Evolutionary conservation across 257 asterid species (phyloP).

Genomic region (Linderniella brevidens): DNA sequence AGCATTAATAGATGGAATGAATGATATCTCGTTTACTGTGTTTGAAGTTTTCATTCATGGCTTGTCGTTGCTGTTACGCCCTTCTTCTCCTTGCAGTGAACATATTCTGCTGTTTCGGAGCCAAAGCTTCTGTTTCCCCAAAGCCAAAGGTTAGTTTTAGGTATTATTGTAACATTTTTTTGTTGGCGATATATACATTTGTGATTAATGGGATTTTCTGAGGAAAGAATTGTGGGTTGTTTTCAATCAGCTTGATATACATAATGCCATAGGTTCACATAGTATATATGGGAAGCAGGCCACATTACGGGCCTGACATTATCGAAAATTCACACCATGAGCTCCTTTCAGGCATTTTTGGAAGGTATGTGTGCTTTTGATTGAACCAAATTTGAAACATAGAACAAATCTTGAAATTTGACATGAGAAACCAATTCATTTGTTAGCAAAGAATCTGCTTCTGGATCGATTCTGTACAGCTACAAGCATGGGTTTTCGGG

Average conservation of each 20-base stretch:
- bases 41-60: slow-evolving; percentile 14
- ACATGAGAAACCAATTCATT: neutral
- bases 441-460: slow-evolving; percentile 17
- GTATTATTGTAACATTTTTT: neutral
- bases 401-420: neutral
- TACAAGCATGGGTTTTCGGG: slow-evolving; percentile 30
- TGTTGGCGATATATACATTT: neutral
- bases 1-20: too few species aligned
- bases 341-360: slow-evolving; percentile 18
- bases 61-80: slow-evolving; percentile 12
- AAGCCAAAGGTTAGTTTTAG: slow-evolving; percentile 1
- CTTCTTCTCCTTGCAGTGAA: slow-evolving; percentile 9
- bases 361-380: slow-evolving; percentile 13
- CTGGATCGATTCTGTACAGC: slow-evolving; percentile 19
- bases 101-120: slow-evolving; percentile 8
- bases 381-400: neutral
- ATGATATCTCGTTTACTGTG: neutral
- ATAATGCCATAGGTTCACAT: slow-evolving; percentile 16
- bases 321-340: slow-evolving; percentile 16
- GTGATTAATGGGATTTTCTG: neutral
- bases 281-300: slow-evolving; percentile 21
- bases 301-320: slow-evolving; percentile 13
- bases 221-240: neutral
- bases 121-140: slow-evolving; percentile 13
- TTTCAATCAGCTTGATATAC: neutral